phyloP scores from a whole-genome alignment of 2,329 filamentous ascomycete species.

The Epicoccum nigrum region DNA sequence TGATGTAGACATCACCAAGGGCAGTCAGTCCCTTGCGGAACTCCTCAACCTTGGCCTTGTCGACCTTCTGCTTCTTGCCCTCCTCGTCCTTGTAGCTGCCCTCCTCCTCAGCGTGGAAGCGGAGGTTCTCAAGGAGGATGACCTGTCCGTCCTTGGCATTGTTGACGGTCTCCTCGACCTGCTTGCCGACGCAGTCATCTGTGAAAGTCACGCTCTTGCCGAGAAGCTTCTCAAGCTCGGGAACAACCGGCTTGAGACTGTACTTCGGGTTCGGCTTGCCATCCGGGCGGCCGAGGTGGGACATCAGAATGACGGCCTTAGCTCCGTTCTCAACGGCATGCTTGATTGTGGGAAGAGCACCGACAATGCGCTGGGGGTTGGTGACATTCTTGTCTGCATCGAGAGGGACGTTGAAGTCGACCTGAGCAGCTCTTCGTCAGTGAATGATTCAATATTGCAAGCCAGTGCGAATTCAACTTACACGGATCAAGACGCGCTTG shows the following conservation, averaged over 20 bases:
- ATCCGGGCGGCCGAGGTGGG: conserved; percentile 94
- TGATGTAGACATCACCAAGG: conserved; percentile 95
- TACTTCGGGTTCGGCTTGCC: conserved; percentile 91
- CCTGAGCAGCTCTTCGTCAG: conserved; percentile 59
- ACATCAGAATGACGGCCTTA: conserved; percentile 96
- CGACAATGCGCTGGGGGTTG: conserved; percentile 98
- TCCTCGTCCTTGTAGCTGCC: conserved; percentile 91
- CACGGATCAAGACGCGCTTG: conserved; percentile 97
- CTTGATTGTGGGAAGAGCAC: conserved; percentile 94
- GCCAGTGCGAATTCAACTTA: conserved; percentile 56
- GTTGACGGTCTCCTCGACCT: conserved; percentile 89
- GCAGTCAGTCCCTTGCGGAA: conserved; percentile 96
- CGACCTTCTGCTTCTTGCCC: conserved; percentile 97
- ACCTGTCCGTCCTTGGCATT: conserved; percentile 81
- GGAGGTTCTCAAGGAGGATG: conserved; percentile 93
- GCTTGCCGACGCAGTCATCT: conserved; percentile 85
- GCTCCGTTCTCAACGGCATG: conserved; percentile 88
- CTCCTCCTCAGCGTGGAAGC: conserved; percentile 98
- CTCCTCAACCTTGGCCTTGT: conserved; percentile 87
- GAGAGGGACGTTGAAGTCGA: conserved; percentile 99
- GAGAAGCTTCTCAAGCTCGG: conserved; percentile 90
- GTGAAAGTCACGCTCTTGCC: conserved; percentile 85
- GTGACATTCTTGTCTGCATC: conserved; percentile 92
- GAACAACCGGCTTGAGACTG: conserved; percentile 88
- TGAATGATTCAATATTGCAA: neutral